Evolutionary conservation across 2,329 filamentous ascomycete species (phyloP).

Genomic region (Verticillium nonalfalfae): DNA sequence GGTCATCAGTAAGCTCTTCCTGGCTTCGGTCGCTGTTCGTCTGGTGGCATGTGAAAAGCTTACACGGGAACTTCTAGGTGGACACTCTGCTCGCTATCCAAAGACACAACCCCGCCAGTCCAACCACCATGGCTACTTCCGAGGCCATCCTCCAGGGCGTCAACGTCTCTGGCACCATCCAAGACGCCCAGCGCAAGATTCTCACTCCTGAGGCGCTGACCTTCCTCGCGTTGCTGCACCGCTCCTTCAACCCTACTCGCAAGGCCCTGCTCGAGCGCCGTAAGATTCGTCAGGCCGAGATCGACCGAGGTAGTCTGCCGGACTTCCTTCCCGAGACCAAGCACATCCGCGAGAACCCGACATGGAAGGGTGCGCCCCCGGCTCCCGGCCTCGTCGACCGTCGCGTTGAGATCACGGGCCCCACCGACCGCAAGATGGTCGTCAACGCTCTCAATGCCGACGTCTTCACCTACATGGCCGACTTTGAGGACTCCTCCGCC

Average conservation of each 20-base stretch:
- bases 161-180: slow-evolving; percentile 67
- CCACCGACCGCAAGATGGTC: slow-evolving; percentile 90
- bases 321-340: slow-evolving; percentile 87
- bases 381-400: slow-evolving; percentile 81
- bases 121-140: slow-evolving; percentile 55
- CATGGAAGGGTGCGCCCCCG: slow-evolving; percentile 79
- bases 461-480: slow-evolving; percentile 93
- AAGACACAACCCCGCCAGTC: neutral
- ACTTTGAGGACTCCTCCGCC: slow-evolving; percentile 83
- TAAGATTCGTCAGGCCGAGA: slow-evolving; percentile 71
- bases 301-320: slow-evolving; percentile 73
- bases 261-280: slow-evolving; percentile 77
- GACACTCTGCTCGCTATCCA: neutral
- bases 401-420: slow-evolving; percentile 83
- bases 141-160: slow-evolving; percentile 62
- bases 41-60: neutral
- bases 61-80: neutral
- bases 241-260: slow-evolving; percentile 76
- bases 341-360: slow-evolving; percentile 79
- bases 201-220: slow-evolving; percentile 74
- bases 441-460: slow-evolving; percentile 86
- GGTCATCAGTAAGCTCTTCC: too few species aligned
- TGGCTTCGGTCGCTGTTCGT: too few species aligned
- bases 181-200: slow-evolving; percentile 71
- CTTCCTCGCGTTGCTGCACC: slow-evolving; percentile 80